These are phyloP conservation scores for Hawksworthiomyces lignivorus DNA, from an alignment of 2,329 filamentous ascomycete species.

Conservation along the genomic window DNA sequence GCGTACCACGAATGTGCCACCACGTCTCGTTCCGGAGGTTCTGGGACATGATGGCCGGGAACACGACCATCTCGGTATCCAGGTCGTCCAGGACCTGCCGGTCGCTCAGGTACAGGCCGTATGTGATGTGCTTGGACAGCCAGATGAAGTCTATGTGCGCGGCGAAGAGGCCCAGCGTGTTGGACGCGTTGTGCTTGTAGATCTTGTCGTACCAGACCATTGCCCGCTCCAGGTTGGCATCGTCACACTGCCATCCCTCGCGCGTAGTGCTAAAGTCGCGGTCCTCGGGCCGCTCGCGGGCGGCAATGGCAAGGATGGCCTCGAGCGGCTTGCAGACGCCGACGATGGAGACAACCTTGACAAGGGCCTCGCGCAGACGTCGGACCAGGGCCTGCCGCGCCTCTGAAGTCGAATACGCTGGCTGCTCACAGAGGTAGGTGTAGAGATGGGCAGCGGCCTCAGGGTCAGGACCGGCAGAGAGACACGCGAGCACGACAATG, in stretches of 20 bases:
- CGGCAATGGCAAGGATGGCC: conserved; percentile 47
- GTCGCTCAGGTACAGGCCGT: conserved; percentile 50
- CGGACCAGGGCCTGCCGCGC: conserved; percentile 40
- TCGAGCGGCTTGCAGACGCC: conserved; percentile 58
- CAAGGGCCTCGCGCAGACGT: conserved; percentile 47
- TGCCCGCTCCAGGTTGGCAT: conserved; percentile 44
- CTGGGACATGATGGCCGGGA: conserved; percentile 50
- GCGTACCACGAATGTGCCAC: conserved; percentile 46
- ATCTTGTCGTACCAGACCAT: conserved; percentile 48
- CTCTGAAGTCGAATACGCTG: conserved; percentile 33
- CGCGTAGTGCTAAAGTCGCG: conserved; percentile 47
- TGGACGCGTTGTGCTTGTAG: conserved; percentile 40
- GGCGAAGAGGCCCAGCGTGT: conserved; percentile 27
- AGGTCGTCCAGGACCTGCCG: conserved; percentile 44
- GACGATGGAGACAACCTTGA: conserved; percentile 51
- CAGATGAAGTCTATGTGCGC: conserved; percentile 36
- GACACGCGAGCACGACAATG: conserved; percentile 26
- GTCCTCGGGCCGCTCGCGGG: conserved; percentile 44
- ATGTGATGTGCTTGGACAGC: conserved; percentile 47
- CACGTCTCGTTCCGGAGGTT: conserved; percentile 43
- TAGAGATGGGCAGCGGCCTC: conserved; percentile 47
- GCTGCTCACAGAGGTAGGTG: conserved; percentile 42
- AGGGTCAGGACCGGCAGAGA: conserved; percentile 43
- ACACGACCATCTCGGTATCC: conserved; percentile 47
- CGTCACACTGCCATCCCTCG: conserved; percentile 50